Conservation (phyloP, 805 yeast species). For the Cyberlindnera petersonii region DNA sequence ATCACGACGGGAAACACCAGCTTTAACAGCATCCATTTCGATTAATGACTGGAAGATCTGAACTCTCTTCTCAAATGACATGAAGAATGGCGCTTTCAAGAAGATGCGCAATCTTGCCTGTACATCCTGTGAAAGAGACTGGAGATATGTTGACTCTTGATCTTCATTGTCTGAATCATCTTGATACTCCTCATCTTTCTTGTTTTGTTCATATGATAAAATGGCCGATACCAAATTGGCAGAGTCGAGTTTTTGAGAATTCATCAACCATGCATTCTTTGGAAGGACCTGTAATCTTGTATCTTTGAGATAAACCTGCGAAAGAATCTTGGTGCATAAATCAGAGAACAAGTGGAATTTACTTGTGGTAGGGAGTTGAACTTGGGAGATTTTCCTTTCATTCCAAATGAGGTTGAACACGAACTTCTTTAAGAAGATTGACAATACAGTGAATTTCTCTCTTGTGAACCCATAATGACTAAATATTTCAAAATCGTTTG, state of each 20-base stretch:
- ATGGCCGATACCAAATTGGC: constrained; percentile 36
- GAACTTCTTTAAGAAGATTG: constrained; percentile 46
- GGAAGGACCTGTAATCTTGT: constrained; percentile 53
- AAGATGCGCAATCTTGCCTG: constrained; percentile 46
- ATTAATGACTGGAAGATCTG: constrained; percentile 64
- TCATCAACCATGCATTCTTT: constrained; percentile 51
- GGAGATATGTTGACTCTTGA: constrained; percentile 4
- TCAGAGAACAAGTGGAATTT: constrained; percentile 25
- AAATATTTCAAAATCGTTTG: constrained; percentile 61
- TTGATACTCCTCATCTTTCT: constrained; percentile 20
- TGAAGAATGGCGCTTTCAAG: constrained; percentile 69
- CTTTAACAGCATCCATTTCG: constrained; percentile 43
- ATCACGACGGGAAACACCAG: constrained; percentile 13
- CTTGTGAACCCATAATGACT: constrained; percentile 36
- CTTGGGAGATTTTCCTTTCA: constrained; percentile 10
- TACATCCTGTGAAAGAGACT: constrained; percentile 13
- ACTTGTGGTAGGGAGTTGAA: neutral
- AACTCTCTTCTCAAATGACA: constrained; percentile 73
- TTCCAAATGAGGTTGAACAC: constrained; percentile 49
- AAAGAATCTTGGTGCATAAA: constrained; percentile 48
- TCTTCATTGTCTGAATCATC: constrained; percentile 24
- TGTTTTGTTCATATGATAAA: constrained; percentile 41
- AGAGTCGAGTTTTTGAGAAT: constrained; percentile 29
- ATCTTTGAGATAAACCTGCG: constrained; percentile 64
- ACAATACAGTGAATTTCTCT: constrained; percentile 36